Base-by-base conservation (phyloP, 805 yeast genomes). In the Nakazawaea peltata region DNA sequence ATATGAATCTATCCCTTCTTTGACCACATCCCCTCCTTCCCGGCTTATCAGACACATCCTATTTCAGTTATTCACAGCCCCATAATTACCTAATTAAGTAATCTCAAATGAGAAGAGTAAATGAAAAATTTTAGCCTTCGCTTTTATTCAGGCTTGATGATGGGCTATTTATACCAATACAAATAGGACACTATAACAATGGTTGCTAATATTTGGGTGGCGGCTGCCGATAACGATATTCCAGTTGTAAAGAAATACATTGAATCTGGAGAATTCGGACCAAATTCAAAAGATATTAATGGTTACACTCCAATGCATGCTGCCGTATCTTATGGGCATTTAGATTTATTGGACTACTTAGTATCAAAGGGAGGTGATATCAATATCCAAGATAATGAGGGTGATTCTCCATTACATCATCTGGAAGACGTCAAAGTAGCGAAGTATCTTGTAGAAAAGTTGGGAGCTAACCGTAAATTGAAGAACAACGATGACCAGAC, bases 251-350 rank as follows among this genome's bases (percentile, higher is more conserved):
- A 77, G 42, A 44, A 65, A 11, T 61, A 65, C 35, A 58, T 92
- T 6, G 63, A 57, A 9, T 47, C 69, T 0, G 81, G 79, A 0
- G 49, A 60, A 5, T 65, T 62, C 43, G 67, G 77, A 3, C 73
- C 96, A 3, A 81, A 85, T 49, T 70, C 81, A 5, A 74, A 79
- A 43, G 99, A 92, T 55, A 82, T 84, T 1, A 85, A 88, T 49
- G 99, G 99, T 1, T 92, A 94, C 57, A 90, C 97, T 0, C 94
- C 98, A 5, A 69, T 92, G 10, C 99, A 92, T 55, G 99, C 99
- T 1, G 97, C 98, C 1, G 94, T 94, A 2, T 81, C 97, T 1
- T 92, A 92, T 56, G 90, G 90, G 7, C 88, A 90, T 52, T 47
- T 59, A 2, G 87, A 81, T 8, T 61, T 92, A 26, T 61, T 92